Percentiles rank a stretch among this genome's conserved stretches.
Conservation (phyloP, 176 grass and related monocot genomes). For the Melocanna baccifera region DNA sequence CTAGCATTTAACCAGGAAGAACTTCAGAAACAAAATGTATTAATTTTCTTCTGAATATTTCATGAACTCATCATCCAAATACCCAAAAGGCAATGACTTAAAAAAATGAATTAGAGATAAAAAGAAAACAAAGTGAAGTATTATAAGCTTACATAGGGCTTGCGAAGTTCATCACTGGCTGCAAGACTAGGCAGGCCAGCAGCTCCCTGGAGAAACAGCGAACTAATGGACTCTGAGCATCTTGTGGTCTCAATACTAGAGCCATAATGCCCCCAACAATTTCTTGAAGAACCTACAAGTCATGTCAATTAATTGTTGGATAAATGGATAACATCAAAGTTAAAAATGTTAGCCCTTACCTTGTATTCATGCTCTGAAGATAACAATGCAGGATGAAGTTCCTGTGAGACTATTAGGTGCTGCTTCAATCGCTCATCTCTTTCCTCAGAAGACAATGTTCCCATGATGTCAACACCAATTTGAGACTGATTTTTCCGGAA, state of each 20-base stretch:
- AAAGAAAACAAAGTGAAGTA: constrained; percentile 31
- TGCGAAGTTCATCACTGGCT: constrained; percentile 88
- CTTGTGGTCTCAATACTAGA: constrained; percentile 78
- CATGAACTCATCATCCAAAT: neutral
- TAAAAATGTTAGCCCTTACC: constrained; percentile 43
- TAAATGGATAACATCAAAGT: constrained; percentile 19
- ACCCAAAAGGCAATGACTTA: neutral
- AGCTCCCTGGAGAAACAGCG: constrained; percentile 83
- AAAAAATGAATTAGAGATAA: constrained; percentile 25
- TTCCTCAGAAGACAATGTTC: constrained; percentile 90
- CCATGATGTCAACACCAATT: constrained; percentile 85
- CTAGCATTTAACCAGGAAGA: constrained; percentile 10
- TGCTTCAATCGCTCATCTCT: constrained; percentile 88
- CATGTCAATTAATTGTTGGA: constrained; percentile 32
- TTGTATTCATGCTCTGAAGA: constrained; percentile 90
- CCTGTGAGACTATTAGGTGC: constrained; percentile 76
- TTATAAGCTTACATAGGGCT: constrained; percentile 70
- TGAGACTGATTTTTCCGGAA: constrained; percentile 83
- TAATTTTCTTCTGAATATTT: neutral
- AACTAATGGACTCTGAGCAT: constrained; percentile 81
- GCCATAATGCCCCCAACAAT: constrained; percentile 83
- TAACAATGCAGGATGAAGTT: constrained; percentile 95
- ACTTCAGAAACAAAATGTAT: constrained; percentile 9
- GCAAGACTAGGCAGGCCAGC: constrained; percentile 76
- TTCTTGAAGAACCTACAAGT: constrained; percentile 82